These are phyloP conservation scores for Phaseolus coccineus DNA, from an alignment of 331 rosid species.

Conservation along the genomic window DNA sequence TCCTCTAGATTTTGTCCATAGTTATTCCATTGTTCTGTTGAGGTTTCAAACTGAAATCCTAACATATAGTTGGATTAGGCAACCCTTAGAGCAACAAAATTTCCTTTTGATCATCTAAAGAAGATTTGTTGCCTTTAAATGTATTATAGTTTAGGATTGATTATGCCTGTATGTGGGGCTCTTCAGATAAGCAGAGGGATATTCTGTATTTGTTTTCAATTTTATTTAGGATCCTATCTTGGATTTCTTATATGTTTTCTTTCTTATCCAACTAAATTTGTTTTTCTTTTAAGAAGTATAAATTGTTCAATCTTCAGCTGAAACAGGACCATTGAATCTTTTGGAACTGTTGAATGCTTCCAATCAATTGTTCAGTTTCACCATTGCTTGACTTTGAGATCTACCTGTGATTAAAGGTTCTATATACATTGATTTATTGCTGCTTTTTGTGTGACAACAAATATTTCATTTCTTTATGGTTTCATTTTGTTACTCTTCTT, in stretches of 20 bases:
- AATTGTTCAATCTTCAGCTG: neutral
- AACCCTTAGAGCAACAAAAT: neutral
- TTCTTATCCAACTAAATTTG: neutral
- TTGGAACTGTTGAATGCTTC: neutral
- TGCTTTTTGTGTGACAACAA: neutral
- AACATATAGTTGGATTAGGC: neutral
- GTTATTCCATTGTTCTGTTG: neutral
- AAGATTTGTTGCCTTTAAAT: neutral
- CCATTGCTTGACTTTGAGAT: neutral
- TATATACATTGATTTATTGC: neutral
- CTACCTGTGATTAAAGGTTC: neutral
- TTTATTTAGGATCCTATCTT: neutral
- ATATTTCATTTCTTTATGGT: neutral
- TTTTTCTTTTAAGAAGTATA: neutral
- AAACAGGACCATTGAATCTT: neutral
- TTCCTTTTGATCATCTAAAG: neutral
- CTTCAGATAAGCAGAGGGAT: neutral
- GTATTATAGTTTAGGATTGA: neutral
- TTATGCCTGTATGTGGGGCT: neutral
- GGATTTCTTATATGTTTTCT: neutral
- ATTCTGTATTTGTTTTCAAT: neutral
- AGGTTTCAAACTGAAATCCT: neutral
- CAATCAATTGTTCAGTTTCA: neutral
- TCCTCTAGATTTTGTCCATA: neutral
- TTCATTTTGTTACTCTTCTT: conserved; percentile 1